A percentile compares a stretch with the other conserved stretches of the same genome.
These are phyloP conservation scores for Microascus cirrosus DNA, from an alignment of 2,329 filamentous ascomycete species.

Conservation along the genomic window DNA sequence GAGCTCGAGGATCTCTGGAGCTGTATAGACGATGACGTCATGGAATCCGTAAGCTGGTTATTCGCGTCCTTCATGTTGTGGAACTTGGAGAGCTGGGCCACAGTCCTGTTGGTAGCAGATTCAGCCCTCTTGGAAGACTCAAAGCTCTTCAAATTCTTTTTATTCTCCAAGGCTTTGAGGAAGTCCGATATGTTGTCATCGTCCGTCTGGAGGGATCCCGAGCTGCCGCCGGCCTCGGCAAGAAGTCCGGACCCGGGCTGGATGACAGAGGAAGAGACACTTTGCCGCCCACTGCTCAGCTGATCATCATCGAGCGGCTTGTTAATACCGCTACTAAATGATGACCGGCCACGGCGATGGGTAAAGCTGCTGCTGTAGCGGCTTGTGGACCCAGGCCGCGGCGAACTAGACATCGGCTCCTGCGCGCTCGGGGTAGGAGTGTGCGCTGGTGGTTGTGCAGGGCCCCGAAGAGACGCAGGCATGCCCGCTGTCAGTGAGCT, in stretches of 20 bases:
- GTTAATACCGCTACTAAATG: conserved; percentile 57
- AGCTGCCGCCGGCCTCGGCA: conserved; percentile 57
- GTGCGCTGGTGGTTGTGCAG: conserved; percentile 44
- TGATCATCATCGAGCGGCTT: conserved; percentile 60
- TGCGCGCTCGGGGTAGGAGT: conserved; percentile 30
- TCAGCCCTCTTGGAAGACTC: conserved; percentile 57
- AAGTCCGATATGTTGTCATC: conserved; percentile 93
- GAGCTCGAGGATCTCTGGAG: conserved; percentile 75
- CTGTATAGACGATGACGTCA: conserved; percentile 83
- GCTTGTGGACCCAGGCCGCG: conserved; percentile 65
- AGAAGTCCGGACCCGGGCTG: conserved; percentile 73
- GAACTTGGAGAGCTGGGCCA: conserved; percentile 72
- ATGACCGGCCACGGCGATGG: conserved; percentile 68
- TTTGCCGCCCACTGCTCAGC: conserved; percentile 69
- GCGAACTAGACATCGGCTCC: conserved; percentile 51
- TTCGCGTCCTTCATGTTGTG: conserved; percentile 85
- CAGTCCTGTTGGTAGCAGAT: conserved; percentile 61
- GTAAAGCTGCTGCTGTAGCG: conserved; percentile 93
- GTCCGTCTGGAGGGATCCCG: conserved; percentile 60
- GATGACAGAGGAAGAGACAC: conserved; percentile 55
- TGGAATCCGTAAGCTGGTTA: conserved; percentile 79
- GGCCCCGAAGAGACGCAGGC: conserved; percentile 60
- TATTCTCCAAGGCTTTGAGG: conserved; percentile 75
- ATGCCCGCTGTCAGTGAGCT: conserved; percentile 66
- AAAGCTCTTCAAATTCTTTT: conserved; percentile 77